phyloP scores from a whole-genome alignment of 2,329 filamentous ascomycete genomes.

The Apiospora pterosperma region DNA sequence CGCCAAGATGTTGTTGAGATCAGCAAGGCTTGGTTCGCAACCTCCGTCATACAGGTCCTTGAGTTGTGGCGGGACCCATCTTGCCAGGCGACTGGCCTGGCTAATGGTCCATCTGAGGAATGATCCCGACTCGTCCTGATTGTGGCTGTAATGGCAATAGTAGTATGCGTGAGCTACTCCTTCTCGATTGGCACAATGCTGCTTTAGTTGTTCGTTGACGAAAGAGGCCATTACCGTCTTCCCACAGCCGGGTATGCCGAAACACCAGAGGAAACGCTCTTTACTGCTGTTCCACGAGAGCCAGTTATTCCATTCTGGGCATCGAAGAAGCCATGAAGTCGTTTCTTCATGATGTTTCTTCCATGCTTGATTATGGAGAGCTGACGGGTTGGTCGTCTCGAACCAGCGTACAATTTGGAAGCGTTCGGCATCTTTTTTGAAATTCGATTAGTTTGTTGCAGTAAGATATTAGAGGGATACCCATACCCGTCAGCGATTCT shows the following conservation, averaged over 20 bases:
- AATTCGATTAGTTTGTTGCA: background rate
- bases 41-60: constrained; percentile 4
- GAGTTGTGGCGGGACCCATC: constrained; percentile 10
- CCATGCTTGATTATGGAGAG: background rate
- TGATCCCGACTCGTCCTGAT: constrained; percentile 14
- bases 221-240: constrained; percentile 15
- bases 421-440: background rate
- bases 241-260: background rate
- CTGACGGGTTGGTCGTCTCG: background rate
- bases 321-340: background rate
- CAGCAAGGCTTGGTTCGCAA: constrained; percentile 7
- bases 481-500: background rate
- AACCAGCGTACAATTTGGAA: background rate
- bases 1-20: constrained; percentile 12
- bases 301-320: background rate
- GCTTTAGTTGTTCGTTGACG: constrained; percentile 9
- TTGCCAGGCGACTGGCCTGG: constrained; percentile 10
- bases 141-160: constrained; percentile 16
- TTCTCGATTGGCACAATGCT: background rate
- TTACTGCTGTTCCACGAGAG: background rate
- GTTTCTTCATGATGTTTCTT: background rate
- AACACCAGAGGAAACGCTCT: background rate
- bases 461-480: background rate
- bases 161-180: constrained; percentile 11
- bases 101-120: constrained; percentile 16